Evolutionary conservation across 2,329 filamentous ascomycete species (phyloP).

Genomic region (Aspergillus flavus): DNA sequence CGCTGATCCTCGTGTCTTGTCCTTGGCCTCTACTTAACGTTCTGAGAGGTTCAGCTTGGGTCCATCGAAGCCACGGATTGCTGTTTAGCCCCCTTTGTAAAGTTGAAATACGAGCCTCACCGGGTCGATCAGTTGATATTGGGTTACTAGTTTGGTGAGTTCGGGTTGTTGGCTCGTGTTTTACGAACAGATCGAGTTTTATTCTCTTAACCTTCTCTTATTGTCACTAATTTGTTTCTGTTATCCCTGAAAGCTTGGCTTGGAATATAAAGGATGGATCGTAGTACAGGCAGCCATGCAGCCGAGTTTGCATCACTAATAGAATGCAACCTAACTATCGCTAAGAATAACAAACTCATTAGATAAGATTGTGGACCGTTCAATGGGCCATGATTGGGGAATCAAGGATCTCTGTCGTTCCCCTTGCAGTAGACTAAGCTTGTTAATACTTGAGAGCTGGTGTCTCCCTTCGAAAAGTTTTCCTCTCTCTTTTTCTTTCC

Average conservation of each 20-base stretch:
- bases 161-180: neutral
- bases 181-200: neutral
- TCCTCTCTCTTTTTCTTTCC: neutral
- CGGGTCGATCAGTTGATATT: slow-evolving; percentile 6
- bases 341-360: neutral
- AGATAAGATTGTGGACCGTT: neutral
- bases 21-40: neutral
- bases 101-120: slow-evolving; percentile 5
- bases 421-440: neutral
- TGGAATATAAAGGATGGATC: neutral
- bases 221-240: slow-evolving; percentile 28
- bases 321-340: neutral
- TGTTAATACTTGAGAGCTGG: neutral
- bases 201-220: neutral
- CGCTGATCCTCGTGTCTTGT: neutral
- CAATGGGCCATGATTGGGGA: neutral
- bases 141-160: neutral
- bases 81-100: neutral
- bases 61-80: neutral
- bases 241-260: neutral
- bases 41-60: neutral
- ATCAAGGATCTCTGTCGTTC: neutral
- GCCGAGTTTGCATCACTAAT: neutral
- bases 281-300: neutral
- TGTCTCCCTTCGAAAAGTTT: neutral